Evolutionary conservation across 2,329 filamentous ascomycete genomes (phyloP), one percentile per base, ranked within the genome.

Genomic region (Claviceps humidiphila): DNA sequence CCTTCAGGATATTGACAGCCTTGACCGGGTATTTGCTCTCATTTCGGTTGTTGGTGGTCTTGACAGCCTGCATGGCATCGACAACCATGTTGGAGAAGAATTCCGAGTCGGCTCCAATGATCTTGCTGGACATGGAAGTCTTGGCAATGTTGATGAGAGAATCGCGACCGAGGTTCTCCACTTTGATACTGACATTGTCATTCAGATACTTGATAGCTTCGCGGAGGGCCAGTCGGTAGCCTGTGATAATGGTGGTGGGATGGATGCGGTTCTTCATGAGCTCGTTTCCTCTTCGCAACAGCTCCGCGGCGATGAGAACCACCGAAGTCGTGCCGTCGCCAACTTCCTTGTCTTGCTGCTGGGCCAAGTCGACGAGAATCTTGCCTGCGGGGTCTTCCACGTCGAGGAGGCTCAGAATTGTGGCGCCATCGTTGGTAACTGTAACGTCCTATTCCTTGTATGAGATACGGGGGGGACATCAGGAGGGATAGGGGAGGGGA

Each of bases 191-290:
- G 69, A 98, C 85, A 69, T 97, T 95, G 71, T 98, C 93, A 72
- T 89, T 91, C 85, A 98, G 94, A 74, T 96, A 98, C 73, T 95
- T 94, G 67, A 98, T 85, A 54, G 93, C 93, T 76, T 98, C 93
- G 64, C 93, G 81, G 60, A 98, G 79, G 55, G 93, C 93, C 63
- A 98, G 80, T 64, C 93, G 82, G 79, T 98, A 98, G 64, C 93
- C 93, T 56, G 89, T 97, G 68, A 98, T 98, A 72, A 98, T 97
- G 56, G 94, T 98, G 26, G 93, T 98, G 53, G 93, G 94, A 74
- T 98, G 93, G 80, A 98, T 98, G 69, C 90, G 87, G 81, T 97
- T 98, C 78, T 93, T 96, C 87, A 97, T 94, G 59, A 98, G 80
- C 74, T 98, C 93, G 75, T 98, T 98, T 57, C 84, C 93, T 71